Evolutionary conservation across 164 flowering plant genomes (phyloP).

Genomic region (Sedum album): DNA sequence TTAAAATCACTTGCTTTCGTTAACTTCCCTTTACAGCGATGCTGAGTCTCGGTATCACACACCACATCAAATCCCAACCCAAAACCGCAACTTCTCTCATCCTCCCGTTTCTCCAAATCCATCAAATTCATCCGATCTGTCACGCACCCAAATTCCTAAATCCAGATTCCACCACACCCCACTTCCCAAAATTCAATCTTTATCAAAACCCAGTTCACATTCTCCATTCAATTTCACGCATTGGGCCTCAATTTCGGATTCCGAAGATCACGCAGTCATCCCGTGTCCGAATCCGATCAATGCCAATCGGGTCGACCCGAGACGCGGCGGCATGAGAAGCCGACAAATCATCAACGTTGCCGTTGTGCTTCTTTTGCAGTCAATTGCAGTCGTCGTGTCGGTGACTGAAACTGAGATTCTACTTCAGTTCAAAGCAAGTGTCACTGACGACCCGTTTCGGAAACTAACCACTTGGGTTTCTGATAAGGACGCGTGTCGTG

Average conservation of each 20-base stretch:
- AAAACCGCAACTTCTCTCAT: constrained; percentile 14
- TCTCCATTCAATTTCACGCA: neutral
- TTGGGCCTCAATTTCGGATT: neutral
- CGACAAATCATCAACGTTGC: neutral
- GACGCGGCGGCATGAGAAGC: too few species aligned
- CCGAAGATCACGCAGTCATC: neutral
- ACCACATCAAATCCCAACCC: neutral
- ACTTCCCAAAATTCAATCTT: constrained; percentile 2
- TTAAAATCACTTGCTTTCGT: constrained; percentile 18
- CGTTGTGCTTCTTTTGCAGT: neutral
- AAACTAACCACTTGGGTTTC: constrained; percentile 57
- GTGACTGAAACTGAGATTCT: constrained; percentile 62
- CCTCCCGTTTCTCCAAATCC: neutral
- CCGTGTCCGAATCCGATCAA: neutral
- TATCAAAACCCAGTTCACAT: neutral
- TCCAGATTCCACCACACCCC: neutral
- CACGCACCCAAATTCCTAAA: neutral
- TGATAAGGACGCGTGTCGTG: constrained; percentile 38
- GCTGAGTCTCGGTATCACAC: neutral
- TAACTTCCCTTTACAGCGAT: constrained; percentile 26
- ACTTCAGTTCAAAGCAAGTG: constrained; percentile 67
- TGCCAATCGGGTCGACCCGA: constrained; percentile 1
- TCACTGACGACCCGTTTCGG: constrained; percentile 58
- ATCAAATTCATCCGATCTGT: neutral
- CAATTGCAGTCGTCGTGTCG: constrained; percentile 17